A percentile compares a stretch with the other conserved stretches of the same genome.
phyloP scores from a whole-genome alignment of 1,284 basidiomycete species.

The Apiotrichum domesticum region DNA sequence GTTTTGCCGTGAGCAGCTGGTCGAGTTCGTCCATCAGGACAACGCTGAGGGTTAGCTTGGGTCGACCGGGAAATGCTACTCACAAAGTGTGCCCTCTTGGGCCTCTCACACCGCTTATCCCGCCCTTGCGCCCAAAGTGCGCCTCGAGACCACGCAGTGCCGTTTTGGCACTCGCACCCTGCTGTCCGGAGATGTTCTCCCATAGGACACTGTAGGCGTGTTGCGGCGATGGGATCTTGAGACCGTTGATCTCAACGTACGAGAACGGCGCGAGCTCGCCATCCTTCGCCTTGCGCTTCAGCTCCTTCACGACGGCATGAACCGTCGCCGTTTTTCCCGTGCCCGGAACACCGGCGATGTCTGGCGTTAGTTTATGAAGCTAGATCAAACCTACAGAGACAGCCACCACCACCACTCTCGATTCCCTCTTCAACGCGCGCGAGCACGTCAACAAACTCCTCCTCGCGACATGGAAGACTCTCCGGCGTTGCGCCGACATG shows the following conservation, averaged over 20 bases:
- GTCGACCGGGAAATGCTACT: conserved; percentile 6
- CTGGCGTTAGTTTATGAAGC: conserved; percentile 47
- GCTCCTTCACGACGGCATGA: conserved; percentile 78
- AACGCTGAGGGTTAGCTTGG: conserved; percentile 56
- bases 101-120: conserved; percentile 31
- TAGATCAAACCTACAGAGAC: conserved; percentile 65
- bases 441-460: conserved; percentile 75
- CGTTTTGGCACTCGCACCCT: conserved; percentile 52
- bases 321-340: conserved; percentile 99
- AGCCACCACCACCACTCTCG: conserved; percentile 88
- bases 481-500: conserved; percentile 93
- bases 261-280: conserved; percentile 86
- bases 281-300: conserved; percentile 76
- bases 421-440: conserved; percentile 75
- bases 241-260: conserved; percentile 97
- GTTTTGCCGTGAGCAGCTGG: conserved; percentile 89
- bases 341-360: conserved; percentile 95
- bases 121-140: conserved; percentile 39
- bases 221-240: conserved; percentile 80
- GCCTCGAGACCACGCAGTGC: conserved; percentile 45
- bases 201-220: conserved; percentile 83
- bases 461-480: conserved; percentile 79
- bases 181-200: conserved; percentile 75
- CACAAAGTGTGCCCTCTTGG: conserved; percentile 47
- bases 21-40: conserved; percentile 98